Conservation (phyloP, 140 eudicot species). For the Oenanthe javanica region DNA sequence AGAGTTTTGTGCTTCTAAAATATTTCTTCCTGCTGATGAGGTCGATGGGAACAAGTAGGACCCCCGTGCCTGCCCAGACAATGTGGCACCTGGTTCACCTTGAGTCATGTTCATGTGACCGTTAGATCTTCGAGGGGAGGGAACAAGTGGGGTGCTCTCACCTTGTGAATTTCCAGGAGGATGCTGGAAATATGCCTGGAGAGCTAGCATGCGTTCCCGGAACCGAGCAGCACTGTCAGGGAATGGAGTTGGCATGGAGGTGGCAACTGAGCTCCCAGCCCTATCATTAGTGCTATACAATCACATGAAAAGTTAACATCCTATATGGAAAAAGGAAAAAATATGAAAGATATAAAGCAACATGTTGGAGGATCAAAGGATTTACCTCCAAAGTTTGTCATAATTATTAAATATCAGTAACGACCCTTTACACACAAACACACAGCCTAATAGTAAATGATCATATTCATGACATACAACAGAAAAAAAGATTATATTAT, state of each 20-base stretch:
- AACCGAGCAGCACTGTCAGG: slow-evolving; percentile 78
- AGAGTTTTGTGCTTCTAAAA: slow-evolving; percentile 56
- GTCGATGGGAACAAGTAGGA: slow-evolving; percentile 57
- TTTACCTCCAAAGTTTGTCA: neutral
- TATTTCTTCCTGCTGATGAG: slow-evolving; percentile 43
- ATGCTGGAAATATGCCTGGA: slow-evolving; percentile 83
- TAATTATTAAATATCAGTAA: neutral
- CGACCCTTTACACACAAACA: neutral
- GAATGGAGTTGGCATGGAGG: slow-evolving; percentile 63
- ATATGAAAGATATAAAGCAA: neutral
- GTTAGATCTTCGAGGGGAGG: slow-evolving; percentile 58
- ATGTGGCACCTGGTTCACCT: slow-evolving; percentile 37
- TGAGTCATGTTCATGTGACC: slow-evolving; percentile 28
- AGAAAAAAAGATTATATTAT: neutral
- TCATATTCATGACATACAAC: neutral
- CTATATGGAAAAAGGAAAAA: neutral
- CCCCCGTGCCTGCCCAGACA: slow-evolving; percentile 54
- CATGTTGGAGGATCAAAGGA: neutral
- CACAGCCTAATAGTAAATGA: neutral
- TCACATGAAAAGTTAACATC: neutral
- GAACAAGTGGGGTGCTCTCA: slow-evolving; percentile 33
- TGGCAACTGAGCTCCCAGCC: slow-evolving; percentile 55
- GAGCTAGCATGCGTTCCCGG: slow-evolving; percentile 65
- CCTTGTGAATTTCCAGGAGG: slow-evolving; percentile 54
- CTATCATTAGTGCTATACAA: slow-evolving; percentile 62